Percentiles rank a stretch among this genome's conserved stretches.
Evolutionary conservation across 2,329 filamentous ascomycete genomes (phyloP).

Genomic region (Aspergillus pseudonomiae): DNA sequence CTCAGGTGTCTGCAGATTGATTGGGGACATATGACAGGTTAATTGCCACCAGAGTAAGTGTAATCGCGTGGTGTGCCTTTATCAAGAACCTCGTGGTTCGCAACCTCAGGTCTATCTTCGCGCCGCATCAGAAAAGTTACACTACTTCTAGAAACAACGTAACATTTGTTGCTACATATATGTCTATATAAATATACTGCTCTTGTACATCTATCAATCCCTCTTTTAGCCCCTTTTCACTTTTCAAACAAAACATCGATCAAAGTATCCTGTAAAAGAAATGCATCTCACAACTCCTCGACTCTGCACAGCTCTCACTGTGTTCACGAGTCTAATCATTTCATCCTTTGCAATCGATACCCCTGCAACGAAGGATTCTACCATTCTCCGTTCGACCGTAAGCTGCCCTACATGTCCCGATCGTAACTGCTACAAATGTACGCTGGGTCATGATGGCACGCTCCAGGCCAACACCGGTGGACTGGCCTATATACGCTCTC

Average conservation of each 20-base stretch:
- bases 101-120: not conserved
- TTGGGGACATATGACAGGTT: not conserved
- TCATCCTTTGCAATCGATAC: not conserved
- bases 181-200: no score
- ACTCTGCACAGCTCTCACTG: not conserved
- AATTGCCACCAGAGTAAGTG: not conserved
- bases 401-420: conserved; percentile 17
- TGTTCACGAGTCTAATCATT: not conserved
- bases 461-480: conserved; percentile 16
- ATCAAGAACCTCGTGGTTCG: not conserved
- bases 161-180: no score
- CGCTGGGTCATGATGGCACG: conserved; percentile 6
- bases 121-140: not conserved
- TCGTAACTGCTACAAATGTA: conserved; percentile 18
- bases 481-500: conserved; percentile 11
- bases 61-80: not conserved
- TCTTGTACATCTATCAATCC: rapidly evolving
- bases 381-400: conserved; percentile 16
- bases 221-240: rapidly evolving
- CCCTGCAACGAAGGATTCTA: conserved; percentile 19
- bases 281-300: not conserved
- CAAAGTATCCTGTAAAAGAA: not conserved
- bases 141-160: not conserved
- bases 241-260: not conserved
- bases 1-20: not conserved